Percentiles rank a stretch among this genome's conserved stretches.
Evolutionary conservation across 2,329 filamentous ascomycete species (phyloP).

Genomic region (Neocucurbitaria cava): DNA sequence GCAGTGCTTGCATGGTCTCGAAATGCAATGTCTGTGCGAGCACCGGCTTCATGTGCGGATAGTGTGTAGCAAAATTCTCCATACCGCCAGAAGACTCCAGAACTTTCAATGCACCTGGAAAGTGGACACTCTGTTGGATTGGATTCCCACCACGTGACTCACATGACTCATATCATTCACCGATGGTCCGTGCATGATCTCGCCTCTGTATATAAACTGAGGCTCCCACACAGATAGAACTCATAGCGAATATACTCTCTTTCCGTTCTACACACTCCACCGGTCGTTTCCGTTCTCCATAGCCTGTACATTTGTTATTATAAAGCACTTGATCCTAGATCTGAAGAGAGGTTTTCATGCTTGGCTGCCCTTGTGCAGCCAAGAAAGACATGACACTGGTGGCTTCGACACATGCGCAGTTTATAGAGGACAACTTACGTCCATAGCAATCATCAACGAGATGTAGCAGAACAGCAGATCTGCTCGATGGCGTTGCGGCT

Average conservation of each 20-base stretch:
- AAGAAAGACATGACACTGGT: not conserved
- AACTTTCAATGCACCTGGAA: slow-evolving; percentile 21
- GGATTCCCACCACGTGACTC: too few relatives aligned
- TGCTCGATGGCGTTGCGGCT: slow-evolving; percentile 18
- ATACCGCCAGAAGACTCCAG: slow-evolving; percentile 26
- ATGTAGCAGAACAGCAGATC: slow-evolving; percentile 23
- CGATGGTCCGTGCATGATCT: too few relatives aligned
- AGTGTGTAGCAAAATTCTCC: slow-evolving; percentile 23
- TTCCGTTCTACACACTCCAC: too few relatives aligned
- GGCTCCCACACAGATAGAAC: too few relatives aligned
- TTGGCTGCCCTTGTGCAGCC: not conserved
- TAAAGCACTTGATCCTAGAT: too few relatives aligned
- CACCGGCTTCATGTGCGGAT: slow-evolving; percentile 25
- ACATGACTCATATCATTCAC: too few relatives aligned
- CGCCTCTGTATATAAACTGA: too few relatives aligned
- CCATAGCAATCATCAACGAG: slow-evolving; percentile 31
- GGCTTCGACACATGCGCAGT: not conserved
- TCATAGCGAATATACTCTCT: too few relatives aligned
- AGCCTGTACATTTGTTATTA: slow-evolving; percentile 13
- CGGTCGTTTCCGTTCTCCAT: slow-evolving; percentile 26
- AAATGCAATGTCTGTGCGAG: slow-evolving; percentile 19
- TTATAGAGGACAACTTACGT: slow-evolving; percentile 18
- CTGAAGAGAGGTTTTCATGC: too few relatives aligned
- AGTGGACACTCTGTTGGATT: too few relatives aligned
- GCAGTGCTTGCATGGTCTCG: slow-evolving; percentile 23